Base-by-base conservation (phyloP, 768 basidiomycete species). In the Boletus edulis region DNA sequence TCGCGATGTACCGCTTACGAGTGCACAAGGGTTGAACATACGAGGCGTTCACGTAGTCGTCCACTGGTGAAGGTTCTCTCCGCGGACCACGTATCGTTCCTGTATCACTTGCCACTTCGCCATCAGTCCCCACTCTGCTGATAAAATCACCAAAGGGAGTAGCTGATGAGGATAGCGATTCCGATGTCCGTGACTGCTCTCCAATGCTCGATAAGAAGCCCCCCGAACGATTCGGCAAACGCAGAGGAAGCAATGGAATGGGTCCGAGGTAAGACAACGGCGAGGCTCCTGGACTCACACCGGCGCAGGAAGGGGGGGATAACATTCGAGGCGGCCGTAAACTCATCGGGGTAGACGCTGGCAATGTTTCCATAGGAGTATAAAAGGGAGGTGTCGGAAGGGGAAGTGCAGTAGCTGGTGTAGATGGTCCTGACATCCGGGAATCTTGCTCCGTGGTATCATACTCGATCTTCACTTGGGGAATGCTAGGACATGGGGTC, bases 31-130 rank as follows among this genome's bases (percentile, higher is more conserved):
- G 93, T 68, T 91, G 91, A 35, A 98, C 87, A 64, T 87, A 90
- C 29, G 93, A 96, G 11, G 96, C 96, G 67, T 98, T 98, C 70
- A 98, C 86, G 68, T 98, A 98, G 68, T 98, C 95, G 59, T 88
- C 87, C 40, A 81, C 82, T 32, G 85, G 82, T 18, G 70, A 67
- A 3, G 60, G 57, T 40, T 51, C 60, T 51, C 56, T 46, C 43
- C 49, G 62, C n/a, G 49, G 60, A 41, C 52, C 49, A 11, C 42
- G 55, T 5, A 35, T 60, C 22, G 35, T 31, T 32, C 45, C 43
- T 9, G 17, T 4, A 22, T 54, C 52, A 37, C 29, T 44, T 22
- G 0, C 47, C 4, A 6, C 42, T 18, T 61, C 56, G 15, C 32
- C 35, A 2, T 37, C 22, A 17, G 24, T n/a, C 22, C 14, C 49